Base-by-base conservation (phyloP, 257 asterid genomes). In the Jasminum sambac region DNA sequence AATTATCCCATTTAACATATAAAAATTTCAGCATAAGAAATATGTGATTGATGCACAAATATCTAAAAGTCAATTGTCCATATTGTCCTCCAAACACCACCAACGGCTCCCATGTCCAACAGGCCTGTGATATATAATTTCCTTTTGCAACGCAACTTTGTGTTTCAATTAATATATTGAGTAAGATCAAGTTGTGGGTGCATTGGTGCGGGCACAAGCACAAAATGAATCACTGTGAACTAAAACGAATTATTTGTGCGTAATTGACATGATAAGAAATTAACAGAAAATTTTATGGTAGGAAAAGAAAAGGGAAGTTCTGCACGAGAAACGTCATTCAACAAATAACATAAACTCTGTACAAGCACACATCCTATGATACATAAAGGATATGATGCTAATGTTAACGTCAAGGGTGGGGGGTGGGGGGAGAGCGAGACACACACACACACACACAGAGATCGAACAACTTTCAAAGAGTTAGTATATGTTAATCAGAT, bases 341-440 rank as follows among this genome's bases (percentile, higher is more conserved):
- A 4, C 44, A 6, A 6, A 1, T 40, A 40, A 6, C n/a, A 40
- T 11, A 40, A 40, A 11, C 6, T 43, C 50, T 14, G 50, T 12
- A 11, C 50, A 43, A 43, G 16, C 50, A 43, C 16, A 43, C 50
- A 12, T 43, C 50, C 50, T n/a, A 3, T 14, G 16, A 43, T 12
- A 43, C 50, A 43, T 43, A 66, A 57, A 24, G 59, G 12, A 50
- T 25, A 21, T 10, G 61, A 61, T 59, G 67, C 66, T 39, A 42
- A 58, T 26, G 25, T 16, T 6, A 8, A 30, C 36, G 36, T 30
- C 2, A 4, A 4, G 36, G 36, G 1, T 30, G 36, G 36, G 36
- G 36, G 36, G 36, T 30, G 36, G 36, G 36, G 36, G n/a, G n/a
- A n/a, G n/a, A n/a, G n/a, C n/a, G n/a, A n/a, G n/a, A n/a, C n/a